Percentiles rank a stretch among this genome's conserved stretches.
Evolutionary conservation across 805 yeast genomes (phyloP).

Genomic region (Cephaloascus fragrans): DNA sequence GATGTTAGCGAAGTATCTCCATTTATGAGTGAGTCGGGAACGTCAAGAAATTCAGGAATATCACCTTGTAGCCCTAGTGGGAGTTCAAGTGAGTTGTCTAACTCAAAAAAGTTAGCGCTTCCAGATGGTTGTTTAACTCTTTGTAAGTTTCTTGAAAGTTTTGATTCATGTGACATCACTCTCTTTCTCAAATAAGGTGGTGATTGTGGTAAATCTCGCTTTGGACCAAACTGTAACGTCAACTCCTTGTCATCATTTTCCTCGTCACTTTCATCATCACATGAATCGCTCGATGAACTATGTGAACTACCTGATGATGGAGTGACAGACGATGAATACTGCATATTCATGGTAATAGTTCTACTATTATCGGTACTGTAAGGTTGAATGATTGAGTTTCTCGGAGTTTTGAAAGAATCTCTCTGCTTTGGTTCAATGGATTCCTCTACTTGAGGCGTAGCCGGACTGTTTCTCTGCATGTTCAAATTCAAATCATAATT

Average conservation of each 20-base stretch:
- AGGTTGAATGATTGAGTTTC: background rate
- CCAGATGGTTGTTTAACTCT: constrained; percentile 8
- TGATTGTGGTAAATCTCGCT: constrained; percentile 18
- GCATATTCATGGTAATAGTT: background rate
- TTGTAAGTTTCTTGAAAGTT: constrained; percentile 17
- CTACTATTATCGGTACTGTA: constrained; percentile 1
- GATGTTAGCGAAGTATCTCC: constrained; percentile 10
- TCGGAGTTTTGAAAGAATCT: background rate
- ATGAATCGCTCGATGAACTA: constrained; percentile 5
- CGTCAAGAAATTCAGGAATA: constrained; percentile 27
- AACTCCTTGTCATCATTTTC: constrained; percentile 32
- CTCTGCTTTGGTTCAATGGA: constrained; percentile 3
- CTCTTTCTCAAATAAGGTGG: constrained; percentile 25
- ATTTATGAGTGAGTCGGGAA: constrained; percentile 27
- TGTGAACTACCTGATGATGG: constrained; percentile 7
- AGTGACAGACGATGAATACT: constrained; percentile 1
- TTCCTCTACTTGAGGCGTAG: background rate
- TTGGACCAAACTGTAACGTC: constrained; percentile 33
- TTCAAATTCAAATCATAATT: constrained; percentile 23
- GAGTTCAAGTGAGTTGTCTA: constrained; percentile 6
- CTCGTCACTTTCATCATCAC: constrained; percentile 17
- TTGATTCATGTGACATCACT: constrained; percentile 32
- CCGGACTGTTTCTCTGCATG: constrained; percentile 16
- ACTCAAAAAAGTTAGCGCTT: background rate
- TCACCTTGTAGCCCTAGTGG: constrained; percentile 22